Conservation (phyloP, 2,329 filamentous ascomycete genomes). For the Paraconiothyrium sp. region DNA sequence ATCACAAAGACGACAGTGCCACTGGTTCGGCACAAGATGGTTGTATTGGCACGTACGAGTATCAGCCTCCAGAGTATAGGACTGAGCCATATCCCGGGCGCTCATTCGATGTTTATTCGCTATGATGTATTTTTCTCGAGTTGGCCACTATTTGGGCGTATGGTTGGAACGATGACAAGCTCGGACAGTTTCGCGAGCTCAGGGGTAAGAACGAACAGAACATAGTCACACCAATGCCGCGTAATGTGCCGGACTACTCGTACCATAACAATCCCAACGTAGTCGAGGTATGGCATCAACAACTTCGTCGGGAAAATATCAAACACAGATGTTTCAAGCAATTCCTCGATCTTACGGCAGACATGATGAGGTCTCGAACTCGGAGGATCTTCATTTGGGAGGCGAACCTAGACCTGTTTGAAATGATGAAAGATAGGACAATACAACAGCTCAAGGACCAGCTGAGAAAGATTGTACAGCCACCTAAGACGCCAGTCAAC, state of each 20-base stretch:
- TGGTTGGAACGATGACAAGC: conserved; percentile 10
- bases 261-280: conserved; percentile 4
- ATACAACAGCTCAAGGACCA: neutral
- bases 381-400: conserved; percentile 17
- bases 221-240: neutral
- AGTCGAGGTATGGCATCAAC: too few species aligned
- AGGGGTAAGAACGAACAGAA: neutral
- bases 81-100: conserved; percentile 7
- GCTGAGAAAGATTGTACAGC: conserved; percentile 2
- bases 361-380: conserved; percentile 1
- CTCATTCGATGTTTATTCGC: conserved; percentile 18
- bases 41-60: neutral
- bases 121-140: conserved; percentile 21
- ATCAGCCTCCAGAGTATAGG: conserved; percentile 13
- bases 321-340: neutral
- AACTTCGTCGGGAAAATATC: neutral
- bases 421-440: neutral
- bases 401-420: conserved; percentile 10
- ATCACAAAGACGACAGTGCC: neutral
- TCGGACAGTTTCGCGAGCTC: neutral
- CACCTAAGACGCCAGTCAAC: neutral
- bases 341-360: conserved; percentile 3
- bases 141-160: conserved; percentile 16
- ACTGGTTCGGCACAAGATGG: neutral
- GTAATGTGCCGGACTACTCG: neutral